phyloP scores from a whole-genome alignment of 2,329 filamentous ascomycete species.

The Chrysoporthe cubensis region DNA sequence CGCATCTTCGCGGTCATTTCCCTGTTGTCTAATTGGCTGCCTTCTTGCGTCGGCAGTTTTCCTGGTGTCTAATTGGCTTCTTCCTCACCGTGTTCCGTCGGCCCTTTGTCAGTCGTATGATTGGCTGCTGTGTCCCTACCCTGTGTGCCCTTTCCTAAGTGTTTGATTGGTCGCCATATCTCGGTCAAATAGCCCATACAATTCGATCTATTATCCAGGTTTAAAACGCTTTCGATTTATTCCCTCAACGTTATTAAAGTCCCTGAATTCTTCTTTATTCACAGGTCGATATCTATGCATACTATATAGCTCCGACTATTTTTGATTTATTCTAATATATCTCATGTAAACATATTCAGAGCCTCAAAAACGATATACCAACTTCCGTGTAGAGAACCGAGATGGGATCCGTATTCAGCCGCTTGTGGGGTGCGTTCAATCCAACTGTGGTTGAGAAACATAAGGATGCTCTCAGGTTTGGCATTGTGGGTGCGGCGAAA shows the following conservation, averaged over 20 bases:
- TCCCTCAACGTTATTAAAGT: neutral
- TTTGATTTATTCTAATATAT: neutral
- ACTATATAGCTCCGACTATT: neutral
- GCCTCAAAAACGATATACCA: neutral
- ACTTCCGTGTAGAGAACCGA: neutral
- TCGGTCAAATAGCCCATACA: neutral
- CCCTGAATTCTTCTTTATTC: neutral
- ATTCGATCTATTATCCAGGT: neutral
- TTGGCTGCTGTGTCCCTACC: neutral
- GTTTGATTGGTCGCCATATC: neutral
- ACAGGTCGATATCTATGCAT: neutral
- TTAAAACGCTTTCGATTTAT: neutral
- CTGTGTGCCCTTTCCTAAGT: neutral
- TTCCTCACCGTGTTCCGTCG: neutral
- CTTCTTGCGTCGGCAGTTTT: neutral
- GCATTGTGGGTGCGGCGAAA: conserved; percentile 12
- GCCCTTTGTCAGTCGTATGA: neutral
- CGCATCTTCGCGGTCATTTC: neutral
- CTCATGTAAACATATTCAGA: neutral
- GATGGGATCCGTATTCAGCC: neutral
- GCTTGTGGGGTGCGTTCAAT: neutral
- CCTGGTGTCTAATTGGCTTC: neutral
- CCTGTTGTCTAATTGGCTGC: neutral
- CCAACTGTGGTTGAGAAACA: conserved; percentile 17
- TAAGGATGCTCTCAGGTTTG: conserved; percentile 16